These are phyloP conservation scores for Candida silvicultrix DNA, from an alignment of 805 yeast genomes.

Conservation along the genomic window DNA sequence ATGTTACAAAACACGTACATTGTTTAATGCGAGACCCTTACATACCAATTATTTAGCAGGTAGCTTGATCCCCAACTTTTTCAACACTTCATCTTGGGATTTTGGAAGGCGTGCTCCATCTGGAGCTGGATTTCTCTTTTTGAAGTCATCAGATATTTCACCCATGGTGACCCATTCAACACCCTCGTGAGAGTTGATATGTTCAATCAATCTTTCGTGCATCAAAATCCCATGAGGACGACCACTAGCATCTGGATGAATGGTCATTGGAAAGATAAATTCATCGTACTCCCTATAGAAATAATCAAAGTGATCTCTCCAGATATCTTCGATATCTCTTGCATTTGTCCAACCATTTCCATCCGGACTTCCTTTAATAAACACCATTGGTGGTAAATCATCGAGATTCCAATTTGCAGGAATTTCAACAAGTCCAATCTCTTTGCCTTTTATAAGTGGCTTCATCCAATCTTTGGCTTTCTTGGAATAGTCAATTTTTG, in stretches of 20 bases:
- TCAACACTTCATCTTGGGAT: slow-evolving; percentile 7
- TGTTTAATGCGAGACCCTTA: too few relatives aligned
- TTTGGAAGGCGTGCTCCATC: slow-evolving; percentile 25
- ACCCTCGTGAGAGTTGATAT: slow-evolving; percentile 30
- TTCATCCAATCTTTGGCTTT: slow-evolving; percentile 32
- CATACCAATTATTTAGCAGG: neutral
- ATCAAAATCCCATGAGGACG: slow-evolving; percentile 29
- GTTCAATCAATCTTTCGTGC: slow-evolving; percentile 31
- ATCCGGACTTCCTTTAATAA: slow-evolving; percentile 26
- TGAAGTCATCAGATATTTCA: slow-evolving; percentile 26
- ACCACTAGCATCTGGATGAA: slow-evolving; percentile 33
- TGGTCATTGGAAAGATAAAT: slow-evolving; percentile 31
- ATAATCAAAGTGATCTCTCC: slow-evolving; percentile 33
- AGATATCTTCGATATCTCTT: slow-evolving; percentile 30
- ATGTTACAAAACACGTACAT: too few relatives aligned
- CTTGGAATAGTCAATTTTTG: slow-evolving; percentile 29
- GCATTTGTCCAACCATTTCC: slow-evolving; percentile 30
- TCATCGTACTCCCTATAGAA: slow-evolving; percentile 31
- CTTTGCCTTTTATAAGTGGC: slow-evolving; percentile 26
- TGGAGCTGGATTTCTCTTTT: slow-evolving; percentile 21
- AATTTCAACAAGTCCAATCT: slow-evolving; percentile 30
- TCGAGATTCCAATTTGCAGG: slow-evolving; percentile 33
- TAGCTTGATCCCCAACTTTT: neutral
- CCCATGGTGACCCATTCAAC: slow-evolving; percentile 36
- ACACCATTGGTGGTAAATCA: slow-evolving; percentile 30